These are phyloP conservation scores for Casuarina cunninghamiana DNA, from an alignment of 306 rosid genomes.

Conservation along the genomic window DNA sequence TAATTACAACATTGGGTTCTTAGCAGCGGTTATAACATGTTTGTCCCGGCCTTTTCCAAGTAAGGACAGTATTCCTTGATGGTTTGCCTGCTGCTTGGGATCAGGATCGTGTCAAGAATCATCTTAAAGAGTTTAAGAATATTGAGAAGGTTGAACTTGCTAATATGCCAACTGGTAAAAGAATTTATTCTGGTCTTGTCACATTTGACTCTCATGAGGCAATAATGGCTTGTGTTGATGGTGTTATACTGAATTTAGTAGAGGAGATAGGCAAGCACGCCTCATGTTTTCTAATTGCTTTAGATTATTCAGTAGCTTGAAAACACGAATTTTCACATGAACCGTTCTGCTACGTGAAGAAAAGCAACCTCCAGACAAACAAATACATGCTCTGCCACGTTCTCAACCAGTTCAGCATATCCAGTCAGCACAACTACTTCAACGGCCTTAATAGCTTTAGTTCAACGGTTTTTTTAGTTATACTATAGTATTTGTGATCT, in stretches of 20 bases:
- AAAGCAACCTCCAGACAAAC: too few species aligned
- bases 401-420: too few species aligned
- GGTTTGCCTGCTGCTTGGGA: conserved; percentile 18
- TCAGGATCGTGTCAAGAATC: conserved; percentile 2
- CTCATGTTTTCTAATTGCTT: not conserved
- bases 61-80: conserved; percentile 12
- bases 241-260: not conserved
- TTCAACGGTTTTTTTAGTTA: too few species aligned
- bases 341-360: too few species aligned
- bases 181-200: conserved; percentile 4
- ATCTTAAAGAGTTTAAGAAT: conserved; percentile 6
- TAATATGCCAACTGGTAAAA: conserved; percentile 15
- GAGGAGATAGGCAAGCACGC: conserved; percentile 9
- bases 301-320: too few species aligned
- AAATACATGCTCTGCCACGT: too few species aligned
- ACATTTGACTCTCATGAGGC: conserved; percentile 2
- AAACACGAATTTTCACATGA: too few species aligned
- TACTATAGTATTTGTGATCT: too few species aligned
- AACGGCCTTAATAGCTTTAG: too few species aligned
- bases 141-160: conserved; percentile 17
- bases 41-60: not conserved
- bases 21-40: not conserved
- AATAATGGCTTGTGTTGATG: conserved; percentile 4
- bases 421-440: too few species aligned
- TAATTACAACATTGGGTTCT: not conserved